A percentile compares a stretch with the other conserved stretches of the same genome.
phyloP scores from a whole-genome alignment of 2,329 filamentous ascomycete genomes.

The Nothophoma quercina region DNA sequence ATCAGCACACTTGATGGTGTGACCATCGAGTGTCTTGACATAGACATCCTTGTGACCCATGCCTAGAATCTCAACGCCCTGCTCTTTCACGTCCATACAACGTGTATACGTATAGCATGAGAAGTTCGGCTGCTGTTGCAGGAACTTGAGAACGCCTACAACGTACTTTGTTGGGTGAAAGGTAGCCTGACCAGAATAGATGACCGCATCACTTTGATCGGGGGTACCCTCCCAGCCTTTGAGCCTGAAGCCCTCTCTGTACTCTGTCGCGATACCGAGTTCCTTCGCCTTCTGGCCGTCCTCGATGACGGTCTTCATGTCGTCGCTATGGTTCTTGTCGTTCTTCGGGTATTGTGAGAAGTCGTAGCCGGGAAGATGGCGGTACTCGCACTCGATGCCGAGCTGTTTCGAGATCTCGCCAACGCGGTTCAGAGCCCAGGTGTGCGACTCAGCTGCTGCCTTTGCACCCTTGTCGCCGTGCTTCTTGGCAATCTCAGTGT shows the following conservation, averaged over 20 bases:
- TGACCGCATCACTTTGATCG: slow-evolving; percentile 60
- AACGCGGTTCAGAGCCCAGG: slow-evolving; percentile 61
- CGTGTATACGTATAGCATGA: slow-evolving; percentile 61
- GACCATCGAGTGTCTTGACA: slow-evolving; percentile 56
- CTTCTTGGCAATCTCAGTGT: slow-evolving; percentile 59
- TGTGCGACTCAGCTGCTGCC: slow-evolving; percentile 61
- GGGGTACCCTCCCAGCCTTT: slow-evolving; percentile 60
- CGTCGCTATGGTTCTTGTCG: slow-evolving; percentile 54
- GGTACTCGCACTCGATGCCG: slow-evolving; percentile 65
- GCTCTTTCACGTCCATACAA: slow-evolving; percentile 58
- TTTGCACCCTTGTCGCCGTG: slow-evolving; percentile 60
- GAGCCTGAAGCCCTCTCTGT: slow-evolving; percentile 56
- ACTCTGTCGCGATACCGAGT: slow-evolving; percentile 55
- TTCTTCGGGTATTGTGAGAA: slow-evolving; percentile 59
- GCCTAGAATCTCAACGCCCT: slow-evolving; percentile 55
- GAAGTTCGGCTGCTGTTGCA: slow-evolving; percentile 62
- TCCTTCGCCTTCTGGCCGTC: slow-evolving; percentile 56
- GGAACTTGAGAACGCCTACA: slow-evolving; percentile 60
- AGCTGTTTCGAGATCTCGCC: slow-evolving; percentile 59
- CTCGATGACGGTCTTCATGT: slow-evolving; percentile 55
- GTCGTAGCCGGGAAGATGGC: slow-evolving; percentile 58
- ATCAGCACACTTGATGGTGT: slow-evolving; percentile 58
- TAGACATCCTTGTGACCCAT: slow-evolving; percentile 56
- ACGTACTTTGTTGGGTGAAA: slow-evolving; percentile 67
- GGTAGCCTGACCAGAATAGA: slow-evolving; percentile 59